Evolutionary conservation across 2,329 filamentous ascomycete species (phyloP).

Genomic region (Corinectria fuckeliana): DNA sequence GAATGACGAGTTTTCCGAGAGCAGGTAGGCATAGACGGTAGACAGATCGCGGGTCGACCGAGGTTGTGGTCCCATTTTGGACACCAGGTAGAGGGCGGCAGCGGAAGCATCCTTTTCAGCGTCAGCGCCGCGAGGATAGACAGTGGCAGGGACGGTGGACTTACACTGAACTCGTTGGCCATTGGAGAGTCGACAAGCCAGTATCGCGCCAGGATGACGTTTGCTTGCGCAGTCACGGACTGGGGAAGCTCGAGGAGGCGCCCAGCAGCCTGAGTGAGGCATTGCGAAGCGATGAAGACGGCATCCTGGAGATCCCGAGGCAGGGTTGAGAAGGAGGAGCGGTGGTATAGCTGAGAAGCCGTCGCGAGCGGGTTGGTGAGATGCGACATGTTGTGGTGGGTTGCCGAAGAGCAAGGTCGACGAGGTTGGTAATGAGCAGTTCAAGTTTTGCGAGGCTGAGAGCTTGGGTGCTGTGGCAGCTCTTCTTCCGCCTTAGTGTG

Average conservation of each 20-base stretch:
- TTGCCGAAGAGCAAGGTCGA: background rate
- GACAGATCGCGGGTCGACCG: constrained; percentile 80
- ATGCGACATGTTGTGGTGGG: constrained; percentile 55
- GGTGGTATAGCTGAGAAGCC: constrained; percentile 69
- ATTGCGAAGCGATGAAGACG: constrained; percentile 73
- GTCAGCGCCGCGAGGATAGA: constrained; percentile 7
- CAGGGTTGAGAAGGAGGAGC: constrained; percentile 62
- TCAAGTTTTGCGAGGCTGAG: constrained; percentile 35
- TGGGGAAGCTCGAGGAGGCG: constrained; percentile 85
- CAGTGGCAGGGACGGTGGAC: background rate
- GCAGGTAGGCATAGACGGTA: constrained; percentile 84
- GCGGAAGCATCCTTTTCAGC: constrained; percentile 75
- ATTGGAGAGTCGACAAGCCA: constrained; percentile 69
- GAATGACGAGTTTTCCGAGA: constrained; percentile 65
- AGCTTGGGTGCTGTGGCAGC: background rate
- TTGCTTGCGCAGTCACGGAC: constrained; percentile 83
- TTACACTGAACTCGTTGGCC: constrained; percentile 63
- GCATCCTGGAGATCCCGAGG: constrained; percentile 74
- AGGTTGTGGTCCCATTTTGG: constrained; percentile 81
- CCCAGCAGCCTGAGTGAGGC: constrained; percentile 78
- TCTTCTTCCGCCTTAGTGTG: background rate
- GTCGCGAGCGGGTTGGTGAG: constrained; percentile 77
- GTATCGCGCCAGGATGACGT: constrained; percentile 81
- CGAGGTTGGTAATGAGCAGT: background rate
- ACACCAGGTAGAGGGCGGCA: constrained; percentile 78